Evolutionary conservation across 106 monocot genomes (phyloP).

Genomic region (Dendrobium officinale): DNA sequence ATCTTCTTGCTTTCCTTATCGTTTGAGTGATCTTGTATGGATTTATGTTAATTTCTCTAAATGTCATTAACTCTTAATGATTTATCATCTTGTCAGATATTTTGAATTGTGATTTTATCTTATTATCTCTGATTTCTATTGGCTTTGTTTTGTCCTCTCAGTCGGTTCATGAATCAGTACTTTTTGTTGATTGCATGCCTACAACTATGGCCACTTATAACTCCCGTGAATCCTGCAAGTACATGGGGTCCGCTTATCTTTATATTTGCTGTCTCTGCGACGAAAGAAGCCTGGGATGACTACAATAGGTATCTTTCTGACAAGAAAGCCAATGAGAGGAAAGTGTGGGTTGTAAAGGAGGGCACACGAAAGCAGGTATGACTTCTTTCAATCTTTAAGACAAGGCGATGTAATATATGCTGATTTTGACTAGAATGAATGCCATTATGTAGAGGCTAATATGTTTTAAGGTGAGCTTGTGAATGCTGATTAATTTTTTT

Average conservation of each 20-base stretch:
- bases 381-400: not conserved
- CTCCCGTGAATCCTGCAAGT: constrained; percentile 96
- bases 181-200: constrained; percentile 94
- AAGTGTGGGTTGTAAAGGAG: constrained; percentile 80
- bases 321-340: constrained; percentile 91
- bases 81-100: not conserved
- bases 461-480: not conserved
- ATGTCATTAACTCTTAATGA: not conserved
- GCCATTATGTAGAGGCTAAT: constrained; percentile 3
- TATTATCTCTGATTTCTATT: not conserved
- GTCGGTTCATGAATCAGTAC: constrained; percentile 98
- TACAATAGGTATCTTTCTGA: constrained; percentile 95
- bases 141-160: constrained; percentile 22
- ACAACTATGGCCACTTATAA: constrained; percentile 89
- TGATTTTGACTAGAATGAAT: not conserved
- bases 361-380: constrained; percentile 71
- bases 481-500: not conserved
- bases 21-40: not conserved
- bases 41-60: not conserved
- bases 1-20: not conserved
- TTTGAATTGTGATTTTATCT: not conserved
- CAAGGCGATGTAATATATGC: not conserved
- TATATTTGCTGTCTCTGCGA: constrained; percentile 91
- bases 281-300: constrained; percentile 99
- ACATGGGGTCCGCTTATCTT: constrained; percentile 95